phyloP scores from a whole-genome alignment of 345 rosid species.

The Viola odorata region DNA sequence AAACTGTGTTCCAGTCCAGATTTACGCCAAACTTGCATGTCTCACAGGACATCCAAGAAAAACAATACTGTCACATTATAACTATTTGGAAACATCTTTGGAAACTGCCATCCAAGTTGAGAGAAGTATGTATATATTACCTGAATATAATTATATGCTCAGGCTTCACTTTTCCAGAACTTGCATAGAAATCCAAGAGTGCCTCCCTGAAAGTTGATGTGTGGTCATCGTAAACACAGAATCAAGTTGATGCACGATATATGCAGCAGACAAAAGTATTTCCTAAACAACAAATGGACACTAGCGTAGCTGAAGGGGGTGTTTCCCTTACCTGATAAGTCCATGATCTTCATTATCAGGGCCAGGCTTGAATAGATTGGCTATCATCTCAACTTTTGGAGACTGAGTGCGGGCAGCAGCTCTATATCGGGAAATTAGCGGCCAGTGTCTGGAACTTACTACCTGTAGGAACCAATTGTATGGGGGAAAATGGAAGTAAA shows the following conservation, averaged over 20 bases:
- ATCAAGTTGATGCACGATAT: not conserved
- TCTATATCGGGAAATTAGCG: conserved; percentile 63
- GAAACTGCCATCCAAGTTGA: too few relatives aligned
- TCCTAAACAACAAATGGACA: too few relatives aligned
- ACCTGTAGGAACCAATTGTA: conserved; percentile 13
- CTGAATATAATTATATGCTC: not conserved
- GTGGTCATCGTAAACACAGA: not conserved
- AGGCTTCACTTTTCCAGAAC: not conserved
- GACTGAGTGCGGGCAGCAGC: conserved; percentile 79
- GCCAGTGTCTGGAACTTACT: conserved; percentile 85
- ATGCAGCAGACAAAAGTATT: too few relatives aligned
- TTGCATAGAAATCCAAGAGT: not conserved
- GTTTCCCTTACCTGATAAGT: conserved; percentile 43
- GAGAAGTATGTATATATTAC: too few relatives aligned
- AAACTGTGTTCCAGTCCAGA: too few relatives aligned
- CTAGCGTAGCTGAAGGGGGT: not conserved
- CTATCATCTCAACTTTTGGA: conserved; percentile 79
- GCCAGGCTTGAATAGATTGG: conserved; percentile 47
- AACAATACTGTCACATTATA: too few relatives aligned
- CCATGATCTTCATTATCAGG: conserved; percentile 60
- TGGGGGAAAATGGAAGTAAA: not conserved
- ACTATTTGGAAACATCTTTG: too few relatives aligned
- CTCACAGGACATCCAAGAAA: too few relatives aligned
- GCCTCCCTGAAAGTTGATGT: not conserved
- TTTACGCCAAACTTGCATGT: too few relatives aligned